Evolutionary conservation across 2,329 filamentous ascomycete species (phyloP).

Genomic region (Chrysoporthe puriensis): DNA sequence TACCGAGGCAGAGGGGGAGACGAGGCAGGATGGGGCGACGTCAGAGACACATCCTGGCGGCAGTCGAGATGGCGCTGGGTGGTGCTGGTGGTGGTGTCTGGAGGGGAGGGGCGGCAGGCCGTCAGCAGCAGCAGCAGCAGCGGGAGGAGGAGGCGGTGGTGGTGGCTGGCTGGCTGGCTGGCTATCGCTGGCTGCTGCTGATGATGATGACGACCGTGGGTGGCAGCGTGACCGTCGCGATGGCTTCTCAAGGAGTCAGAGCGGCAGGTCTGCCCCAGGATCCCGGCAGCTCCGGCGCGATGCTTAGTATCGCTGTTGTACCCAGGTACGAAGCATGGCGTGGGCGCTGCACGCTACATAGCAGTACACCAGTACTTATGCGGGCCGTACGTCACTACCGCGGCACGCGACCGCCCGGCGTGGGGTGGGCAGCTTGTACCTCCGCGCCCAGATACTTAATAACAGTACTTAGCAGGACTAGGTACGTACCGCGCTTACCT

Average conservation of each 20-base stretch:
- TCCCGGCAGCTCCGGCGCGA: background rate
- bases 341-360: no score
- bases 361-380: background rate
- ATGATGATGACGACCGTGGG: background rate
- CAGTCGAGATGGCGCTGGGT: background rate
- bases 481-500: no score
- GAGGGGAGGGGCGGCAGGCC: background rate
- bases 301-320: no score
- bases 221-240: background rate
- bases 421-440: no score
- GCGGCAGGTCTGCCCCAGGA: background rate
- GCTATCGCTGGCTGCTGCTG: background rate
- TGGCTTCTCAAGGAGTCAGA: background rate
- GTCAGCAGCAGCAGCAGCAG: slow-evolving; percentile 5
- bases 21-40: background rate
- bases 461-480: no score
- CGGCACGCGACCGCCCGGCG: no score
- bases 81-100: background rate
- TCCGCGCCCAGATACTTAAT: no score
- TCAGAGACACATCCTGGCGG: background rate
- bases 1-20: background rate
- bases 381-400: slow-evolving; percentile 1
- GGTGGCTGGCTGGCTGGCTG: background rate
- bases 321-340: no score
- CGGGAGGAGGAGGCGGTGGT: background rate